Base-by-base conservation (phyloP, 495 filamentous ascomycete species). In the Neurospora cerealis region DNA sequence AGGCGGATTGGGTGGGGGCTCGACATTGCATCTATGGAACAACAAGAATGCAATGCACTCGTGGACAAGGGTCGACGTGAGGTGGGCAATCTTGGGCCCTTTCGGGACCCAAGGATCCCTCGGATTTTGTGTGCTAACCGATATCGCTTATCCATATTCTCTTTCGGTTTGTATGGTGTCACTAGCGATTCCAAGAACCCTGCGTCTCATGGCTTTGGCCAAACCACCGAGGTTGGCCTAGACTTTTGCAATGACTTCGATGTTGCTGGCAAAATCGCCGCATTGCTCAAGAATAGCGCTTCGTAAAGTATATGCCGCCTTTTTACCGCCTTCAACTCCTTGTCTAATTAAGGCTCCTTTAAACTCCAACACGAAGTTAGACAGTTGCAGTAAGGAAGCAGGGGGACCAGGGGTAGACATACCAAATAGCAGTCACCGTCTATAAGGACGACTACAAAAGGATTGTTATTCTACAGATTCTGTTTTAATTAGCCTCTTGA, bases 361-460 rank as follows among this genome's bases (percentile, higher is more conserved):
- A 79, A 96, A 96, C 88, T 88, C 73, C 42, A 60, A 69, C 15
- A n/a, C 15, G 21, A 39, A 40, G 73, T 24, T 40, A 21, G 42
- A 71, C 28, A 74, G 60, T 19, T 32, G n/a, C n/a, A 21, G 37
- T 10, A 21, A 62, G 10, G 21, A 15, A 54, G 21, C 46, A 24
- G 6, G 38, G 36, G 34, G 70, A 44, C 41, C 13, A 28, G 46
- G 44, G 46, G 37, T 1, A 69, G 11, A 79, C 87, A 80, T 81
- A 90, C 88, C 75, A 95, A 88, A 77, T 93, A 87, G 37, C 90
- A 90, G 77, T 94, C 91, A 38, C 92, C 93, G 78, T 96, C 93
- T 71, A 96, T 87, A 73, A 96, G 83, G 21, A 93, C 86, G 37
- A 93, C 79, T 75, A 94, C 85, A 78, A 93, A 95, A 10, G 91